Conservation (phyloP, 768 basidiomycete species). For the Trametes sanguinea region DNA sequence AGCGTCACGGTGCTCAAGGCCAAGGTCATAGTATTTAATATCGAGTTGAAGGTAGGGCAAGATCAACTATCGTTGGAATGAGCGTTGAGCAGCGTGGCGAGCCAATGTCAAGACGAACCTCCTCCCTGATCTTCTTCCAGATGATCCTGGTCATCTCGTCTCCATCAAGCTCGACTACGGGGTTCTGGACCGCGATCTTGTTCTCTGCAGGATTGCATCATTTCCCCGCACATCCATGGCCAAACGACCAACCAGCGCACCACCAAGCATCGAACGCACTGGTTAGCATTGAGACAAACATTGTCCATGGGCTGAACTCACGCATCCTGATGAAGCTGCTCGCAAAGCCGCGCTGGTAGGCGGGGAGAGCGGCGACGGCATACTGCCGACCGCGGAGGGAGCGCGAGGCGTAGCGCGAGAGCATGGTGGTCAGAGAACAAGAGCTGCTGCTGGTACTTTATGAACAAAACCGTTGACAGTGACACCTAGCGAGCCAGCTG, state of each 20-base stretch:
- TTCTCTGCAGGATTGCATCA: conserved; percentile 24
- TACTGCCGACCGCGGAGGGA: conserved; percentile 19
- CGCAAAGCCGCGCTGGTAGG: conserved; percentile 23
- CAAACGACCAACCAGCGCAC: background rate
- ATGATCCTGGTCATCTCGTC: conserved; percentile 99
- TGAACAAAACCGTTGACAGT: background rate
- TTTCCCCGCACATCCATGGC: conserved; percentile 2
- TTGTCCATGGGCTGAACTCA: conserved; percentile 11
- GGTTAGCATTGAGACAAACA: background rate
- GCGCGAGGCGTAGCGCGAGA: conserved; percentile 21
- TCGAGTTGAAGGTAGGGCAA: conserved; percentile 93
- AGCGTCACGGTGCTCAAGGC: conserved; percentile 88
- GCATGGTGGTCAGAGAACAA: conserved; percentile 13
- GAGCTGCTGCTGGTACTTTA: background rate
- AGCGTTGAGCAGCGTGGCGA: background rate
- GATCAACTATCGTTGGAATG: conserved; percentile 66
- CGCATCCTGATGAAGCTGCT: conserved; percentile 25
- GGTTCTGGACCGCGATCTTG: conserved; percentile 84
- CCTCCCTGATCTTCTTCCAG: conserved; percentile 96
- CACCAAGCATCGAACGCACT: background rate
- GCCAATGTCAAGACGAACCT: conserved; percentile 50
- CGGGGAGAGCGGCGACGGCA: background rate
- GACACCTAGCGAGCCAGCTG: background rate
- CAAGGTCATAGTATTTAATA: conserved; percentile 99
- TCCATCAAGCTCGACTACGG: conserved; percentile 93